phyloP scores from a whole-genome alignment of 2,329 filamentous ascomycete genomes.

The Thielaviopsis ethacetica region DNA sequence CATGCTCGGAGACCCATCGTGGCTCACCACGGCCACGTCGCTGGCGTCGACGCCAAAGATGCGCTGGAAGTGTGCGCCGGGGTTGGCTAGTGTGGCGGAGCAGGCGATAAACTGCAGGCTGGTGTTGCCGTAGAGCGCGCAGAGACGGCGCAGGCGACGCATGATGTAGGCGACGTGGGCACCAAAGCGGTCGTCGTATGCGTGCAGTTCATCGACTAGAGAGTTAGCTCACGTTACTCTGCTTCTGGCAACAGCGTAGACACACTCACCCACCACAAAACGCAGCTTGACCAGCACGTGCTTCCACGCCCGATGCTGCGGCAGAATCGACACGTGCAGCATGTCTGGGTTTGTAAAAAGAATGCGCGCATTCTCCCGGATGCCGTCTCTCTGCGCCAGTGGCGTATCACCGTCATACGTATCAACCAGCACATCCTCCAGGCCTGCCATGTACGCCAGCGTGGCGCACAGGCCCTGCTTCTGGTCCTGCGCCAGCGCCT shows the following conservation, averaged over 20 bases:
- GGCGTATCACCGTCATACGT: slow-evolving; percentile 94
- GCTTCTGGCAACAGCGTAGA: neutral
- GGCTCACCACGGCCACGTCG: slow-evolving; percentile 66
- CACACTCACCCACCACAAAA: slow-evolving; percentile 55
- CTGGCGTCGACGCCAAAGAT: slow-evolving; percentile 91
- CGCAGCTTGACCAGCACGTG: slow-evolving; percentile 75
- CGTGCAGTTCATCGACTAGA: slow-evolving; percentile 69
- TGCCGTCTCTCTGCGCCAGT: slow-evolving; percentile 58
- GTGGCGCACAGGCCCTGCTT: slow-evolving; percentile 75
- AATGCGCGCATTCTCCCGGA: slow-evolving; percentile 77
- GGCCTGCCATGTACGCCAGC: slow-evolving; percentile 58
- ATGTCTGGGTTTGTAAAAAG: slow-evolving; percentile 98
- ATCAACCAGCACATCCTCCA: slow-evolving; percentile 66
- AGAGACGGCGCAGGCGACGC: slow-evolving; percentile 72
- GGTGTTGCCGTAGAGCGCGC: slow-evolving; percentile 81
- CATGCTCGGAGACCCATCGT: slow-evolving; percentile 66
- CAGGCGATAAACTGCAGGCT: slow-evolving; percentile 69
- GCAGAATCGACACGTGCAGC: slow-evolving; percentile 85
- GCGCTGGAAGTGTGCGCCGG: slow-evolving; percentile 75
- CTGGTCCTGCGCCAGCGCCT: slow-evolving; percentile 91
- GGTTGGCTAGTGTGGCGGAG: slow-evolving; percentile 91
- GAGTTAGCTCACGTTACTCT: slow-evolving; percentile 1
- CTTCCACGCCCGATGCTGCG: slow-evolving; percentile 81
- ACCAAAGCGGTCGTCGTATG: slow-evolving; percentile 90
- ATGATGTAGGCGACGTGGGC: slow-evolving; percentile 92